These are phyloP conservation scores for Irpex sp. DNA, from an alignment of 1,284 basidiomycete species.

Conservation along the genomic window DNA sequence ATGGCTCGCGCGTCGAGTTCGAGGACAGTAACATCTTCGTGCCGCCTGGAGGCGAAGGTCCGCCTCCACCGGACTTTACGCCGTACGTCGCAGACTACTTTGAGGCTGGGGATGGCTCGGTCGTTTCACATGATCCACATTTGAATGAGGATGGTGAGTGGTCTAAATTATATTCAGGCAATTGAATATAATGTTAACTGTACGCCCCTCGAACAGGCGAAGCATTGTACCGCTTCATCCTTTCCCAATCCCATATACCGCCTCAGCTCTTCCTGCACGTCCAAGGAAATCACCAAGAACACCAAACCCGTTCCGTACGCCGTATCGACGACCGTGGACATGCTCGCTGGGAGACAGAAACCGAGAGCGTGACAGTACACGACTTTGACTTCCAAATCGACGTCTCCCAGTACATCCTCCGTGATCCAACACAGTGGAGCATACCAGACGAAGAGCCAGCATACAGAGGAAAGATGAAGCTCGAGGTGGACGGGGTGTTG, in stretches of 20 bases:
- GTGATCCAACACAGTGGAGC: constrained; percentile 28
- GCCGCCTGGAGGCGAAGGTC: constrained; percentile 39
- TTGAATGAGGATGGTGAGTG: constrained; percentile 64
- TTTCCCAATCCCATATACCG: constrained; percentile 45
- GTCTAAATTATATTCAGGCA: not conserved
- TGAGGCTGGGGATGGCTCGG: constrained; percentile 40
- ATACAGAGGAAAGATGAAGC: constrained; percentile 30
- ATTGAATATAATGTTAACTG: not conserved
- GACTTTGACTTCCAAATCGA: constrained; percentile 69
- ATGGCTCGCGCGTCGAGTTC: constrained; percentile 5
- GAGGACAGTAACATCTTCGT: constrained; percentile 19
- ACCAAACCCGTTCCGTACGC: constrained; percentile 45
- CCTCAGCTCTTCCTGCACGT: constrained; percentile 52
- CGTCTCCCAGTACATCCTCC: constrained; percentile 28
- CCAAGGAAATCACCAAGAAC: constrained; percentile 59
- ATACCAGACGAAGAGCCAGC: constrained; percentile 32
- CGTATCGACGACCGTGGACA: constrained; percentile 32
- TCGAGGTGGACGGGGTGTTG: constrained; percentile 21
- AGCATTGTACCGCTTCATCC: constrained; percentile 69
- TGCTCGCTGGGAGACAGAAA: constrained; percentile 44
- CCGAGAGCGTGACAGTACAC: constrained; percentile 49
- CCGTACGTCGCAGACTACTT: constrained; percentile 62
- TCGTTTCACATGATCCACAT: constrained; percentile 71
- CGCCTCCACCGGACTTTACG: constrained; percentile 60
- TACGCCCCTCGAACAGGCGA: constrained; percentile 44